Base-by-base conservation (phyloP, 805 yeast genomes). In the Kluyveromyces aestuarii region DNA sequence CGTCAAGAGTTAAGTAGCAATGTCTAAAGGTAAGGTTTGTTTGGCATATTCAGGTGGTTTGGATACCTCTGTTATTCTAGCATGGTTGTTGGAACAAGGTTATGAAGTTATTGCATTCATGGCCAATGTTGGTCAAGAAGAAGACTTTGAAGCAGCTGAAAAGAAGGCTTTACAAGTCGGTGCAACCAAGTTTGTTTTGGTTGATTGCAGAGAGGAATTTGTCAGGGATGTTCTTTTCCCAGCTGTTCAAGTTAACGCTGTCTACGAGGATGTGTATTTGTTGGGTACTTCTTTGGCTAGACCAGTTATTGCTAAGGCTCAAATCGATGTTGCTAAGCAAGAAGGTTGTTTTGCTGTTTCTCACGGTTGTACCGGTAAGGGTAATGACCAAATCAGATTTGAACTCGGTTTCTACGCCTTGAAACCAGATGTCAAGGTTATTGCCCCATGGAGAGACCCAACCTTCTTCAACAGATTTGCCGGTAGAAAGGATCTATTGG, bases 371-470 rank as follows among this genome's bases (percentile, higher is more conserved):
- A 93, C 99, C 58, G 99, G 99, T 75, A 93, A 93, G 76, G 99
- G 99, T 74, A 93, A 93, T 69, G 99, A 93, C 72, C 99, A 93
- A 75, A 97, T 93, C 57, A 85, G 99, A 73, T 93, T 93, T 69
- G 99, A 93, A 74, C 77, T 93, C 53, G 84, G 95, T 8, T 93
- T 93, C 79, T 93, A 93, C 71, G 99, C 98, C 37, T 80, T 93
- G 70, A 90, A 93, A 75, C 99, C 99, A 40, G 98, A 90, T 65
- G 96, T 93, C 60, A 75, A 79, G 66, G 96, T 88, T 60, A 91
- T 93, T 73, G 96, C 99, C 41, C 99, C 99, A 69, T 93, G 99
- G 99, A 87, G 99, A 80, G 87, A 86, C 68, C 99, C 99, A 33
- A 84, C 64, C 37, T 93, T 93, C 72, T 89, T 89, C 73, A 82